A percentile compares a stretch with the other conserved stretches of the same genome.
phyloP scores from a whole-genome alignment of 768 basidiomycete species.

The Daedaleopsis nitida region DNA sequence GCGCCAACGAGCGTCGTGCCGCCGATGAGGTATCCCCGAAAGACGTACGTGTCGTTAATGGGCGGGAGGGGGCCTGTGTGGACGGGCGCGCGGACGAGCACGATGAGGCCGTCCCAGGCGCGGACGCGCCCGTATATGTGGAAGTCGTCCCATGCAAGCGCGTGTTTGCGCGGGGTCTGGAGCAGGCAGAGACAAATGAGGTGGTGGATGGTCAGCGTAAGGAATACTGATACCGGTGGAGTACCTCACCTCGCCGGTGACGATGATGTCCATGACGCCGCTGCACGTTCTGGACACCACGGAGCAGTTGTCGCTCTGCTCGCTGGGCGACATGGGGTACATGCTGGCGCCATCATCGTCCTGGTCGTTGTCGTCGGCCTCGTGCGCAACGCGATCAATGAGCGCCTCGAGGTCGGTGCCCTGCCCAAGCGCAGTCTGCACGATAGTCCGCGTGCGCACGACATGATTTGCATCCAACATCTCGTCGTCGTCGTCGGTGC shows the following conservation, averaged over 20 bases:
- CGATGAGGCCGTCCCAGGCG: conserved; percentile 39
- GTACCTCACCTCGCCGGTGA: conserved; percentile 56
- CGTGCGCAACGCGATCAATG: conserved; percentile 5
- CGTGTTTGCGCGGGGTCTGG: conserved; percentile 48
- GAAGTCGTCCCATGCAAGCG: conserved; percentile 36
- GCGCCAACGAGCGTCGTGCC: conserved; percentile 69
- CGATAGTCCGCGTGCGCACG: background rate
- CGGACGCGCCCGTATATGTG: conserved; percentile 40
- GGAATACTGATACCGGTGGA: background rate
- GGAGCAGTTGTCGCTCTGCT: conserved; percentile 11
- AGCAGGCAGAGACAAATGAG: background rate
- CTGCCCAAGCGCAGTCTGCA: conserved; percentile 7
- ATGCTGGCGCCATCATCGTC: conserved; percentile 13
- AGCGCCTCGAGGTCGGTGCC: conserved; percentile 18
- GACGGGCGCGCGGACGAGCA: conserved; percentile 34
- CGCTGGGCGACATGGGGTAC: conserved; percentile 7
- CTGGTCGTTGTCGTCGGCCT: background rate
- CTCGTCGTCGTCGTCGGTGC: background rate
- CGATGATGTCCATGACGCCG: conserved; percentile 60
- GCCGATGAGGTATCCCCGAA: conserved; percentile 72
- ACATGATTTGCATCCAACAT: background rate
- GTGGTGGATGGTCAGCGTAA: background rate
- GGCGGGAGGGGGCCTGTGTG: conserved; percentile 2
- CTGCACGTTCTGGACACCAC: conserved; percentile 35
- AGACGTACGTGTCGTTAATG: conserved; percentile 38